Base-by-base conservation (phyloP, 805 yeast species). In the Starmerella roubikii region DNA sequence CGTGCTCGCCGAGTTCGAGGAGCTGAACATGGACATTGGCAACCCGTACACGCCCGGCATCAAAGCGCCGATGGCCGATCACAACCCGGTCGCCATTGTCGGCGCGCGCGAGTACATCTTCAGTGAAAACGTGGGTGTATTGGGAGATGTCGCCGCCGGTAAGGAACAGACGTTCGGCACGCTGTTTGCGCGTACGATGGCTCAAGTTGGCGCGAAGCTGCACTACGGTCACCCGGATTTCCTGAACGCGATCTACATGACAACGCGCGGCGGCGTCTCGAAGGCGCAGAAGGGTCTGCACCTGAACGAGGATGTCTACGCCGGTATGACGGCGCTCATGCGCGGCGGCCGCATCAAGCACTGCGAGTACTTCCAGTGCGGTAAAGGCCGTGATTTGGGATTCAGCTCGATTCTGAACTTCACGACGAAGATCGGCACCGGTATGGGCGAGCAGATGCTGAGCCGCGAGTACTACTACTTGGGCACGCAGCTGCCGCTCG, bases 191-290 rank as follows among this genome's bases (percentile, higher is more conserved):
- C 69, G 96, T 55, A 85, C 95, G 0, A 63, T 86, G 49, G 91
- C 95, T 0, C 88, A 83, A 53, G 83, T 88, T 50, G 96, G 96
- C 10, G 95, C 93, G 1, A 88, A 88, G 59, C 62, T 86, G 36
- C 97, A 86, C 58, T 86, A 86, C 59, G 97, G 97, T 2, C 96
- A 86, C 62, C 97, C 97, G 3, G 97, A 86, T 65, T 86, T 86
- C 60, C 62, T 88, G 42, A 85, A 88, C 62, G 93, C 76, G 5
- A 76, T 80, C 10, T 86, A 78, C 54, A 88, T 86, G 96, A 78
- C 84, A 0, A 88, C 96, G 3, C 69, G 97, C 61, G 96, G 97
- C 29, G 97, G 97, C 12, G 71, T 88, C 3, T 84, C 96, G 2
- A 86, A 86, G 57, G 95, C 94, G 1, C 97, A 86, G 59, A 83